These are phyloP conservation scores for Globisporangium heterothallicum DNA, from an alignment of 352 stramenopile species.

Conservation along the genomic window DNA sequence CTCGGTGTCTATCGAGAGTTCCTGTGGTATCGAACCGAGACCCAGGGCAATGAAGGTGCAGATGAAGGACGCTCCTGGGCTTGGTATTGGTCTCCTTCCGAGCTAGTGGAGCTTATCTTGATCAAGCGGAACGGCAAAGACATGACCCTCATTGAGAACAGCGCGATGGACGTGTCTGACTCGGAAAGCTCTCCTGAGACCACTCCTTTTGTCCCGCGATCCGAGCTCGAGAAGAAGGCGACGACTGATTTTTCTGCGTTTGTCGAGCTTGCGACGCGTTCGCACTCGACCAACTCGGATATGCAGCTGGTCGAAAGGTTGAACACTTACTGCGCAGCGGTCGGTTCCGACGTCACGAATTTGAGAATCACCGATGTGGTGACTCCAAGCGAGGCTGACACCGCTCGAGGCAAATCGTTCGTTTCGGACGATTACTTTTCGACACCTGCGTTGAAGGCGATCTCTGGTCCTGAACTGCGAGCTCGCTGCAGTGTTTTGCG, in stretches of 20 bases:
- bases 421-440: slow-evolving; percentile 72
- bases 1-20: slow-evolving; percentile 89
- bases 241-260: slow-evolving; percentile 50
- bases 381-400: slow-evolving; percentile 24
- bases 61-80: slow-evolving; percentile 90
- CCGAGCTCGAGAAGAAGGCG: slow-evolving; percentile 42
- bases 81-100: slow-evolving; percentile 94
- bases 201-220: slow-evolving; percentile 36
- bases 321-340: slow-evolving; percentile 74
- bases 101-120: slow-evolving; percentile 82
- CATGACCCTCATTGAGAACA: slow-evolving; percentile 84
- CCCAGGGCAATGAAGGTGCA: slow-evolving; percentile 94
- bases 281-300: slow-evolving; percentile 59
- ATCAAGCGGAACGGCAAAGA: slow-evolving; percentile 80
- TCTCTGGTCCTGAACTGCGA: slow-evolving; percentile 75
- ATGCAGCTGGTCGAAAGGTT: slow-evolving; percentile 84
- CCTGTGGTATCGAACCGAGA: slow-evolving; percentile 95
- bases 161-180: slow-evolving; percentile 55
- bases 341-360: slow-evolving; percentile 82
- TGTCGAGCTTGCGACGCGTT: slow-evolving; percentile 50
- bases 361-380: slow-evolving; percentile 61
- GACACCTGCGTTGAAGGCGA: slow-evolving; percentile 48
- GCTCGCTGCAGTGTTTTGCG: slow-evolving; percentile 89
- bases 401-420: slow-evolving; percentile 20
- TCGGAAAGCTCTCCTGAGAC: slow-evolving; percentile 27